Conservation (phyloP, 2,329 filamentous ascomycete genomes). For the Colletotrichum liaoningense region DNA sequence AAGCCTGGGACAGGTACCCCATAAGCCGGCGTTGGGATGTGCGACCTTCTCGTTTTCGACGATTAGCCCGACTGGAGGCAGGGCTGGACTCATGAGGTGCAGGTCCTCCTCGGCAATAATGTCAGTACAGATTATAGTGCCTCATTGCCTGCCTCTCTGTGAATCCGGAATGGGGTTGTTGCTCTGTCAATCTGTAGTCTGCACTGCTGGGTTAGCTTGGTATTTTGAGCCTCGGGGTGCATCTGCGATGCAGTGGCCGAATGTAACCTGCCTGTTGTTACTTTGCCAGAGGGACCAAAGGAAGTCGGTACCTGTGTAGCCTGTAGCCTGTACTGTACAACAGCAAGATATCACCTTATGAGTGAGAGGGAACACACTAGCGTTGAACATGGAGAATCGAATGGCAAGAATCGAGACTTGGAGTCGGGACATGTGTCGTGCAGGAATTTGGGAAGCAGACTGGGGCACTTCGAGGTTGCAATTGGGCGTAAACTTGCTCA, state of each 20-base stretch:
- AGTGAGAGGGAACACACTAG: not conserved
- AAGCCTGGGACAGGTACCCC: not conserved
- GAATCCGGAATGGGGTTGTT: not conserved
- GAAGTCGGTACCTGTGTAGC: not conserved
- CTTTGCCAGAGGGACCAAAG: not conserved
- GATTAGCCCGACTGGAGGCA: constrained; percentile 5
- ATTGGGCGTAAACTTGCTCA: constrained; percentile 40
- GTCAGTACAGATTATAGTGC: no score
- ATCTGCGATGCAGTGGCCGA: not conserved
- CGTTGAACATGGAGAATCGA: not conserved
- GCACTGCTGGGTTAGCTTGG: not conserved
- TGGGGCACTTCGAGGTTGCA: not conserved
- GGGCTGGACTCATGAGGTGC: not conserved
- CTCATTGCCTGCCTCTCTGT: not conserved
- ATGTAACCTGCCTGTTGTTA: not conserved
- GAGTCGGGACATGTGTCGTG: not conserved
- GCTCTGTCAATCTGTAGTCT: not conserved
- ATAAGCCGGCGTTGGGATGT: not conserved
- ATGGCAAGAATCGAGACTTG: not conserved
- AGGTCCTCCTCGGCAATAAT: no score
- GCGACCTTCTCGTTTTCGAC: constrained; percentile 12
- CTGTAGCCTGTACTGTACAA: not conserved
- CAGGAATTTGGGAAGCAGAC: not conserved
- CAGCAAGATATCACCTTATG: not conserved
- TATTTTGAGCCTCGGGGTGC: not conserved